Percentiles rank a stretch among this genome's conserved stretches.
phyloP scores from a whole-genome alignment of 768 basidiomycete species.

The Amanita exitialis region DNA sequence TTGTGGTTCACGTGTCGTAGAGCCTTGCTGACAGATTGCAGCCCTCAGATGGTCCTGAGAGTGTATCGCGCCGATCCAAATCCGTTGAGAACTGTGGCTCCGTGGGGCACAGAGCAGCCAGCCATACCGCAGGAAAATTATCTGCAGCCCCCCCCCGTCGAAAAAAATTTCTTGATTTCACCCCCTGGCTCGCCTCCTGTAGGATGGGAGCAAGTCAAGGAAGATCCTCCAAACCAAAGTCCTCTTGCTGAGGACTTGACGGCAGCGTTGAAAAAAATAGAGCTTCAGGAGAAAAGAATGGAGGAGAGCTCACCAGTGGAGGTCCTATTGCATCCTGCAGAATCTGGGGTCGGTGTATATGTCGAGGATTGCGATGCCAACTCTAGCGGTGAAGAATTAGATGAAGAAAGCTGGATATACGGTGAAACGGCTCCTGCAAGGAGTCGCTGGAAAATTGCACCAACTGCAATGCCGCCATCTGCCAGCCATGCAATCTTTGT shows the following conservation, averaged over 20 bases:
- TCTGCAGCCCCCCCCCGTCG: constrained; percentile 66
- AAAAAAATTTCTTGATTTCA: constrained; percentile 96
- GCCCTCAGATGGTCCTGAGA: constrained; percentile 41
- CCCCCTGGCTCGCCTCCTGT: constrained; percentile 96
- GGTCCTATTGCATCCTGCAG: constrained; percentile 62
- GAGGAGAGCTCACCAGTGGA: constrained; percentile 25
- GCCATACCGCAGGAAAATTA: constrained; percentile 37
- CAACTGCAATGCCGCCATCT: constrained; percentile 51
- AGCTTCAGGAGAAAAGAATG: constrained; percentile 33
- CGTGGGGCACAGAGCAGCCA: constrained; percentile 14
- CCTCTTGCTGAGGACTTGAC: constrained; percentile 88
- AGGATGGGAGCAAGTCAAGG: constrained; percentile 88
- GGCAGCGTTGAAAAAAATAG: constrained; percentile 61
- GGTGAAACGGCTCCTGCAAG: constrained; percentile 43
- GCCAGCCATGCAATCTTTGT: constrained; percentile 14
- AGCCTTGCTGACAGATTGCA: constrained; percentile 16
- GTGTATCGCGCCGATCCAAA: constrained; percentile 71
- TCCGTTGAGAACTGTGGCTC: constrained; percentile 28
- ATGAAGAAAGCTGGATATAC: constrained; percentile 56
- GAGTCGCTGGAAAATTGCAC: constrained; percentile 37
- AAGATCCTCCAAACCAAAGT: constrained; percentile 80
- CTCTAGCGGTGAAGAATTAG: constrained; percentile 26
- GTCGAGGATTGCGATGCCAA: constrained; percentile 61
- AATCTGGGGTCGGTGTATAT: constrained; percentile 65
- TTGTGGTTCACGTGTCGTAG: constrained; percentile 5